Conservation (phyloP, 805 yeast genomes). For the Candida manassasensis region DNA sequence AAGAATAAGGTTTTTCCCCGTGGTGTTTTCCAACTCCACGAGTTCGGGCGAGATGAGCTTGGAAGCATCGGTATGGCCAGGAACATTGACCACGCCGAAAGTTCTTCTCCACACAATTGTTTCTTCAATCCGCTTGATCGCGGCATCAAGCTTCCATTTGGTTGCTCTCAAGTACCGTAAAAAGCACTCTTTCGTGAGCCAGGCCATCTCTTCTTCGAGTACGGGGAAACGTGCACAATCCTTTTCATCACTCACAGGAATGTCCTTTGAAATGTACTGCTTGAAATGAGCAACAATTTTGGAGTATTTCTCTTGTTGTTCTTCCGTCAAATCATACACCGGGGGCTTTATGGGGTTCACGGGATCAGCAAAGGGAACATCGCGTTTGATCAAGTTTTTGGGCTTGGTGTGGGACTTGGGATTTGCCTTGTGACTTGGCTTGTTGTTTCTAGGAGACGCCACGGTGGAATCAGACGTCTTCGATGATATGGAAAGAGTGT, state of each 20-base stretch:
- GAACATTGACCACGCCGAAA: slow-evolving; percentile 39
- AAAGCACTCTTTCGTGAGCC: slow-evolving; percentile 51
- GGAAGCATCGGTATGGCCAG: slow-evolving; percentile 21
- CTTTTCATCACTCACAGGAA: slow-evolving; percentile 25
- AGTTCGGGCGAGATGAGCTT: slow-evolving; percentile 36
- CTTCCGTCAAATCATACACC: slow-evolving; percentile 22
- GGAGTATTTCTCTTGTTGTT: slow-evolving; percentile 29
- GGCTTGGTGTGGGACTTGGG: no score
- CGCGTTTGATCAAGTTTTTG: slow-evolving; percentile 27
- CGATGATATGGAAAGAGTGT: slow-evolving; percentile 16
- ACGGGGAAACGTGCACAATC: slow-evolving; percentile 23
- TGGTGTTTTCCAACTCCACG: slow-evolving; percentile 44
- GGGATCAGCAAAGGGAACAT: slow-evolving; percentile 37
- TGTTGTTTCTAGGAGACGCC: background rate
- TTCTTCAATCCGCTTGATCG: slow-evolving; percentile 42
- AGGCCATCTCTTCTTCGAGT: slow-evolving; percentile 30
- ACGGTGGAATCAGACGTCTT: slow-evolving; percentile 5
- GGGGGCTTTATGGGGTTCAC: slow-evolving; percentile 30
- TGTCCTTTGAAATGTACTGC: slow-evolving; percentile 19
- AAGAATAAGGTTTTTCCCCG: slow-evolving; percentile 51
- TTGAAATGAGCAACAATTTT: slow-evolving; percentile 26
- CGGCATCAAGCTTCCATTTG: slow-evolving; percentile 43
- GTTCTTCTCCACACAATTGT: slow-evolving; percentile 54
- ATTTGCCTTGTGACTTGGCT: no score
- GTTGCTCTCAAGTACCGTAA: slow-evolving; percentile 48